phyloP scores from a whole-genome alignment of 371 early-diverging fungal genomes.

The Mortierella sp. region DNA sequence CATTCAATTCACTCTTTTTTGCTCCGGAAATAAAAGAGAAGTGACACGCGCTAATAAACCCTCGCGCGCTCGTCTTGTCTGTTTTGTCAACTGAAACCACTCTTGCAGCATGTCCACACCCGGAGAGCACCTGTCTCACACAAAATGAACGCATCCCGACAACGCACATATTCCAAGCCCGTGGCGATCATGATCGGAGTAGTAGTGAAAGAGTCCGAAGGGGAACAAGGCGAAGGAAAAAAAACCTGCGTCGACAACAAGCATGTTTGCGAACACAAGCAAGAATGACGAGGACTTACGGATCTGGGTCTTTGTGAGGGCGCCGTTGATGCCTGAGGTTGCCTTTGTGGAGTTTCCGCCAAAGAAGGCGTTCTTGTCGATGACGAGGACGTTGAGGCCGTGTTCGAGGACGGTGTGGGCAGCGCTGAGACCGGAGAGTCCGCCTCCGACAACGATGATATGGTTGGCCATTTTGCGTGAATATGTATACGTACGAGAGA shows the following conservation, averaged over 20 bases:
- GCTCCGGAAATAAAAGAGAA: neutral
- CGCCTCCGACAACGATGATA: slow-evolving; percentile 93
- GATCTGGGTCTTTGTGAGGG: slow-evolving; percentile 85
- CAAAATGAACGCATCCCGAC: neutral
- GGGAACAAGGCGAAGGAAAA: neutral
- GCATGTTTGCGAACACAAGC: neutral
- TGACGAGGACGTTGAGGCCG: slow-evolving; percentile 87
- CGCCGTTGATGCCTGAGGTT: slow-evolving; percentile 98
- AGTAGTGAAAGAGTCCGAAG: too few relatives aligned
- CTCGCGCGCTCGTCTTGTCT: neutral
- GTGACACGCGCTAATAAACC: neutral
- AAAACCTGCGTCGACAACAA: neutral
- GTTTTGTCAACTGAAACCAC: neutral
- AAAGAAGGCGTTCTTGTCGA: slow-evolving; percentile 93
- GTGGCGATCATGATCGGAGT: neutral
- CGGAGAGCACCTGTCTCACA: neutral
- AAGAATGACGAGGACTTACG: slow-evolving; percentile 38
- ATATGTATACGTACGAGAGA: neutral
- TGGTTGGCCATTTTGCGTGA: slow-evolving; percentile 62
- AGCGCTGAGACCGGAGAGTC: slow-evolving; percentile 91
- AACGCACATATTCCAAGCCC: neutral
- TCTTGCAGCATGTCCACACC: slow-evolving; percentile 7
- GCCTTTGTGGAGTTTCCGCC: slow-evolving; percentile 97
- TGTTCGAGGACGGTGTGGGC: slow-evolving; percentile 90
- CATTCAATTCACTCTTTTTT: neutral